These are phyloP conservation scores for Exophiala dermatitidis DNA, from an alignment of 2,329 filamentous ascomycete species.

Conservation along the genomic window DNA sequence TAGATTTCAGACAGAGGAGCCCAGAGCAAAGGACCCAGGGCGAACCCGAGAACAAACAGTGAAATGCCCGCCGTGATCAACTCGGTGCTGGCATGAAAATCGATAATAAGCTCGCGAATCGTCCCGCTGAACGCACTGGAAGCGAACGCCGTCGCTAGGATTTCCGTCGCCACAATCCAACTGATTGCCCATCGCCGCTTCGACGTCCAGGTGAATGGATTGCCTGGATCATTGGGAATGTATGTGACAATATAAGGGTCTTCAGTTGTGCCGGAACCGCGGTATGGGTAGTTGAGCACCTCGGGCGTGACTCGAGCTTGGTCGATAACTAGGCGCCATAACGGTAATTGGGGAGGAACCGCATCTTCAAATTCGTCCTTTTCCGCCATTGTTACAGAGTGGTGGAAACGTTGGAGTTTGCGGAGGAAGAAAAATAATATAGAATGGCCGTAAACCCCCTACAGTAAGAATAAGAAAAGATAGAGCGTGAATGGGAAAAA, in stretches of 20 bases:
- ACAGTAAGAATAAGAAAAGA: not conserved
- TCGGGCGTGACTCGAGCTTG: constrained; percentile 52
- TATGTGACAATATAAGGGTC: constrained; percentile 64
- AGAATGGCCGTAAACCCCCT: not conserved
- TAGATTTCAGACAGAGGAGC: constrained; percentile 60
- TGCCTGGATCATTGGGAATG: constrained; percentile 58
- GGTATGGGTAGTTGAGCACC: constrained; percentile 51
- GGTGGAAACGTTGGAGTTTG: not conserved
- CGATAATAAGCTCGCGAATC: constrained; percentile 44
- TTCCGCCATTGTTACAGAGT: constrained; percentile 8
- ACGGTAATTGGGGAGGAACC: constrained; percentile 20
- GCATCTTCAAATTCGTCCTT: constrained; percentile 13
- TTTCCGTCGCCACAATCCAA: constrained; percentile 56
- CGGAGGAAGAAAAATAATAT: not conserved
- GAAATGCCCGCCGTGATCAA: constrained; percentile 55
- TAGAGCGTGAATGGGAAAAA: not conserved
- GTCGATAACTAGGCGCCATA: constrained; percentile 51
- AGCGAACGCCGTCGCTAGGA: constrained; percentile 61
- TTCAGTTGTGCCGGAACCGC: constrained; percentile 56
- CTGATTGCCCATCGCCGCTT: constrained; percentile 61
- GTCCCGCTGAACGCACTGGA: constrained; percentile 55
- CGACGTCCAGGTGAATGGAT: constrained; percentile 55
- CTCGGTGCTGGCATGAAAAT: constrained; percentile 42
- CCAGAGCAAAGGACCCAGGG: constrained; percentile 56
- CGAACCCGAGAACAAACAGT: constrained; percentile 57